Evolutionary conservation across 2,329 filamentous ascomycete species (phyloP).

Genomic region (Talaromyces sp.): DNA sequence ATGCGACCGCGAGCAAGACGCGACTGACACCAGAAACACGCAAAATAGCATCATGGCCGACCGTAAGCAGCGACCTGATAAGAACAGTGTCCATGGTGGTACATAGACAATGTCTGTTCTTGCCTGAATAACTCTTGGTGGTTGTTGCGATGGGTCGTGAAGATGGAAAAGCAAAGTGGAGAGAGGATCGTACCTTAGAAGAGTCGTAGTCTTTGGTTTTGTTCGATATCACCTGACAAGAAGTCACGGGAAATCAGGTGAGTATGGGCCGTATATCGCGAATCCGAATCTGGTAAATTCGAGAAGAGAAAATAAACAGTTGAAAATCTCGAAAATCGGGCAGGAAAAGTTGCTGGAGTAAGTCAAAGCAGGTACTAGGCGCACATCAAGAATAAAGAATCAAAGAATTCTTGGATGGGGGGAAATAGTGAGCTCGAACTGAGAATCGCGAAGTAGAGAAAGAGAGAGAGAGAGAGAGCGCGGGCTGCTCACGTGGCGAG

Average conservation of each 20-base stretch:
- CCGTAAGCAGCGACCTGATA: slow-evolving; percentile 3
- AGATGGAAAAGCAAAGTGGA: slow-evolving; percentile 10
- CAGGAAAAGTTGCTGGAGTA: not conserved
- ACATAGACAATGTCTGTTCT: not conserved
- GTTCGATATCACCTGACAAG: slow-evolving; percentile 41
- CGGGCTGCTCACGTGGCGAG: slow-evolving; percentile 42
- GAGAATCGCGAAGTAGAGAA: slow-evolving; percentile 27
- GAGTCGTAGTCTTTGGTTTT: slow-evolving; percentile 4
- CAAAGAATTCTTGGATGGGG: not conserved
- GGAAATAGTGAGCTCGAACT: not conserved
- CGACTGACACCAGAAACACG: slow-evolving; percentile 12
- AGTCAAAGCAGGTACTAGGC: not conserved
- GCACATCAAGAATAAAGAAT: slow-evolving; percentile 4
- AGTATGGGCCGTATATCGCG: slow-evolving; percentile 29
- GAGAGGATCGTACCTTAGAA: slow-evolving; percentile 16
- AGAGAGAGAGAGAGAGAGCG: slow-evolving; percentile 26
- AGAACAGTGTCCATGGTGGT: not conserved
- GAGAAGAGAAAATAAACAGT: slow-evolving; percentile 21
- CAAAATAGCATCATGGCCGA: slow-evolving; percentile 10
- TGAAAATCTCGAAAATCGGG: slow-evolving; percentile 21
- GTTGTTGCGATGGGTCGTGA: slow-evolving; percentile 4
- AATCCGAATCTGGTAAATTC: slow-evolving; percentile 26
- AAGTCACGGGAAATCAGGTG: slow-evolving; percentile 35
- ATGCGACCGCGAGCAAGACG: slow-evolving; percentile 16
- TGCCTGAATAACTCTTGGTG: slow-evolving; percentile 3